Conservation (phyloP, 768 basidiomycete species). For the Trametes sanguinea region DNA sequence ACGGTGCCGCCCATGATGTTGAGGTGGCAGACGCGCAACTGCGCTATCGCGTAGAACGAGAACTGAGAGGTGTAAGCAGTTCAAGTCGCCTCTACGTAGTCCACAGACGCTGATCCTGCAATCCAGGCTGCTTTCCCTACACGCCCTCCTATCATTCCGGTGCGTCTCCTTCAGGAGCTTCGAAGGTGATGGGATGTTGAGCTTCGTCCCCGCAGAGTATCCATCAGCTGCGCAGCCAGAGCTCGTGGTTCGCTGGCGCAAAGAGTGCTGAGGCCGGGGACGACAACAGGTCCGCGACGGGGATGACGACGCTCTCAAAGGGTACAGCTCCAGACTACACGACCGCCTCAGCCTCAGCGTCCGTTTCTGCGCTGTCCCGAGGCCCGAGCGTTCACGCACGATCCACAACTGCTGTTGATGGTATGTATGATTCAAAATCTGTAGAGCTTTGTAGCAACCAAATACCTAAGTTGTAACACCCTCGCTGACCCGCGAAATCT, state of each 20-base stretch:
- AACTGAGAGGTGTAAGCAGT: conserved; percentile 7
- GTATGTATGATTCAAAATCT: neutral
- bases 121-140: conserved; percentile 2
- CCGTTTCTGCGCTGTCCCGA: conserved; percentile 3
- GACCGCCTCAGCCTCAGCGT: neutral
- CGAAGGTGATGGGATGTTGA: too few species aligned
- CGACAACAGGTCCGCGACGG: conserved; percentile 3
- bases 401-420: conserved; percentile 18
- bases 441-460: too few species aligned
- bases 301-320: neutral
- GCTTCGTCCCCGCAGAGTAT: conserved; percentile 4
- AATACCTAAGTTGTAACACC: too few species aligned
- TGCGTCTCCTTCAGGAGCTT: neutral
- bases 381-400: conserved; percentile 14
- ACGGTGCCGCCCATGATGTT: conserved; percentile 6
- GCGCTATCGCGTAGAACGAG: conserved; percentile 14
- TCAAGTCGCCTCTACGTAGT: neutral
- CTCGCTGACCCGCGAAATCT: too few species aligned
- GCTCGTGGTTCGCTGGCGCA: conserved; percentile 17
- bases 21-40: conserved; percentile 19
- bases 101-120: too few species aligned
- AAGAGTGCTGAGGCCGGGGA: conserved; percentile 4
- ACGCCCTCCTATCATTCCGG: conserved; percentile 18
- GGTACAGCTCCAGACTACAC: neutral
- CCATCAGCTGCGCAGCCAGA: conserved; percentile 13